phyloP scores from a whole-genome alignment of 1,139 yeast species.

The Hanseniaspora uvarum region DNA sequence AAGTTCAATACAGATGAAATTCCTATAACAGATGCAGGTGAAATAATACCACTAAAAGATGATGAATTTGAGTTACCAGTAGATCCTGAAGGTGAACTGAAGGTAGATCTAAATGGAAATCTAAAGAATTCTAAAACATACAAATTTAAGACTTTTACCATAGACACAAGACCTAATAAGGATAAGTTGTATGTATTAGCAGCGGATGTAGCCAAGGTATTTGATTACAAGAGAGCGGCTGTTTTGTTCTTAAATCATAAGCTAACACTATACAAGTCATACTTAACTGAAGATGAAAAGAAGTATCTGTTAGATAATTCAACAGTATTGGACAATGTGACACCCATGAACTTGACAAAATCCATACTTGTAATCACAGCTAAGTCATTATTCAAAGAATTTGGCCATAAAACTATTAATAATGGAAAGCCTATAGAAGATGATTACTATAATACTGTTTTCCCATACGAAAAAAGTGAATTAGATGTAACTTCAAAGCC shows the following conservation, averaged over 20 bases:
- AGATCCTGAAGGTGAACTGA: slow-evolving; percentile 70
- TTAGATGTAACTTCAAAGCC: not conserved
- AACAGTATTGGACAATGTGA: slow-evolving; percentile 46
- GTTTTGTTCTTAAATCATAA: slow-evolving; percentile 74
- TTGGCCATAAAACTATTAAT: slow-evolving; percentile 74
- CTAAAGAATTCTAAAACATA: slow-evolving; percentile 68
- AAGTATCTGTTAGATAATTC: slow-evolving; percentile 63
- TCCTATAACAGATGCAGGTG: slow-evolving; percentile 36
- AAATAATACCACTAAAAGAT: slow-evolving; percentile 45
- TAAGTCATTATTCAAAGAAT: slow-evolving; percentile 76
- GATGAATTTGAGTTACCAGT: slow-evolving; percentile 77
- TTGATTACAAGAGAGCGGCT: slow-evolving; percentile 90
- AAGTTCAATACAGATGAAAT: slow-evolving; percentile 17
- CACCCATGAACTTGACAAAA: slow-evolving; percentile 84
- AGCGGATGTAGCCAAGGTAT: slow-evolving; percentile 90
- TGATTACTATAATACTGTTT: slow-evolving; percentile 66
- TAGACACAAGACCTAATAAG: slow-evolving; percentile 60
- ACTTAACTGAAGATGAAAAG: slow-evolving; percentile 68
- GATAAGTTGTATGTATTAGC: slow-evolving; percentile 63
- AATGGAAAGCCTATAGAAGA: slow-evolving; percentile 76
- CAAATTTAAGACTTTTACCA: slow-evolving; percentile 71
- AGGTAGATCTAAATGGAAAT: slow-evolving; percentile 59
- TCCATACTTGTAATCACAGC: slow-evolving; percentile 87
- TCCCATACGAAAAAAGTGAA: slow-evolving; percentile 6
- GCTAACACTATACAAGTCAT: slow-evolving; percentile 54